Evolutionary conservation across 495 filamentous ascomycete genomes (phyloP).

Genomic region (Hypoxylon fuscum): DNA sequence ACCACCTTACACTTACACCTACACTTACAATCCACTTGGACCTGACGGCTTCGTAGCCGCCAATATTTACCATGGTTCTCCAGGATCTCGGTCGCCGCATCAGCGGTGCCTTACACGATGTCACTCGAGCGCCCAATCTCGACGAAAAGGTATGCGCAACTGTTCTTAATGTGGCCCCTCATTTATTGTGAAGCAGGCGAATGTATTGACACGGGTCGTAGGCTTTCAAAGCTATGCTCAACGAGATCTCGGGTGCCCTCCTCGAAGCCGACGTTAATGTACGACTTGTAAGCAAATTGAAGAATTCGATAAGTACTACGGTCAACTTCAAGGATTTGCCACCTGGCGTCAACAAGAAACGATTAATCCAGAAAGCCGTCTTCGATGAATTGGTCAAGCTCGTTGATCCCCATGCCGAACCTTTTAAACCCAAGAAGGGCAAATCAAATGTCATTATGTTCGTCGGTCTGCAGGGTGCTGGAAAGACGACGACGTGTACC

Average conservation of each 20-base stretch:
- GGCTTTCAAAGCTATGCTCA: conserved; percentile 98
- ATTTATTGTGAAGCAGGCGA: conserved; percentile 7
- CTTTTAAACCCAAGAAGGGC: conserved; percentile 97
- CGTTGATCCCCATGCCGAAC: conserved; percentile 93
- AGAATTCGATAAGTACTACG: conserved; percentile 87
- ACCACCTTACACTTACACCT: too few species aligned
- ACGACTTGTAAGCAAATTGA: conserved; percentile 88
- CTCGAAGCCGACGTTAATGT: conserved; percentile 97
- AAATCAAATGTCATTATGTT: conserved; percentile 99
- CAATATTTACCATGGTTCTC: conserved; percentile 79
- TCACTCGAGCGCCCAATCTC: conserved; percentile 88
- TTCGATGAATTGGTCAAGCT: conserved; percentile 96
- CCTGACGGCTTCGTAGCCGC: conserved; percentile 24
- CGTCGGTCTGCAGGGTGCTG: conserved; percentile 94
- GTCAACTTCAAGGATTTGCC: conserved; percentile 95
- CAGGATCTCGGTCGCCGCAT: conserved; percentile 99
- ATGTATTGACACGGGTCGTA: conserved; percentile 47
- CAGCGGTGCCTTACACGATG: conserved; percentile 92
- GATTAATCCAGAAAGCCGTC: conserved; percentile 96
- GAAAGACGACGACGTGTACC: conserved; percentile 98
- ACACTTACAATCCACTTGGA: background rate
- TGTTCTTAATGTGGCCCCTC: background rate
- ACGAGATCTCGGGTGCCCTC: conserved; percentile 93
- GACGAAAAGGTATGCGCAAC: conserved; percentile 83
- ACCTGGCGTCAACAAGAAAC: conserved; percentile 93